Evolutionary conservation across 2,329 filamentous ascomycete genomes (phyloP), one percentile per base, ranked within the genome.

Genomic region (Magnaporthales sp.): DNA sequence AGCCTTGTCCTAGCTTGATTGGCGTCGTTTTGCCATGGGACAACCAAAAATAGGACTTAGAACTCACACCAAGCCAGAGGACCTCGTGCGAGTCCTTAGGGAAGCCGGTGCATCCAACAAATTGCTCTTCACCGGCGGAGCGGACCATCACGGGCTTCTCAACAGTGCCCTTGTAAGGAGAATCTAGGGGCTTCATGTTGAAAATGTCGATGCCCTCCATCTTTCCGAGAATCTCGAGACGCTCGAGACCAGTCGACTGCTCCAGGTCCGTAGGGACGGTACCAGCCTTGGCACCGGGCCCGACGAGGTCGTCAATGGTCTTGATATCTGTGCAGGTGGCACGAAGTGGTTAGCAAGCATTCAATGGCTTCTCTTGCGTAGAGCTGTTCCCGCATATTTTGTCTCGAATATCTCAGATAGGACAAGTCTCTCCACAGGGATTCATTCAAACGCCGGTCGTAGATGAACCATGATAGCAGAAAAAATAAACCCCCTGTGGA

Each of bases 201-300:
- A 99, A 99, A 78, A 98, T 85, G 78, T 99, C 95, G 75, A 97
- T 84, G 72, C 95, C 93, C 85, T 98, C 92, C 91, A 98, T 97
- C 89, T 99, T 99, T 82, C 95, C 95, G 78, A 99, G 86, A 76
- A 99, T 95, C 83, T 99, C 95, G 74, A 99, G 87, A 87, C 95
- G 93, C 86, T 99, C 95, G 68, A 98, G 86, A 91, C 95, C 95
- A 74, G 95, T 98, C 68, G 95, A 83, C 81, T 99, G 95, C 80
- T 98, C 93, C 77, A 96, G 80, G 81, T 99, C 95, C 81, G 92
- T 96, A 72, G 95, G 92, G 72, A 99, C 84, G 78, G 90, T 91
- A 77, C 95, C 94, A 71, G 88, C 82, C 74, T 86, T 80, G 74
- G 91, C 93, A 83, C 95, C 95, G 38, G 92, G 91, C 70, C 90